Conservation (phyloP, 371 early-diverging fungal species). For the Apophysomyces sp. region DNA sequence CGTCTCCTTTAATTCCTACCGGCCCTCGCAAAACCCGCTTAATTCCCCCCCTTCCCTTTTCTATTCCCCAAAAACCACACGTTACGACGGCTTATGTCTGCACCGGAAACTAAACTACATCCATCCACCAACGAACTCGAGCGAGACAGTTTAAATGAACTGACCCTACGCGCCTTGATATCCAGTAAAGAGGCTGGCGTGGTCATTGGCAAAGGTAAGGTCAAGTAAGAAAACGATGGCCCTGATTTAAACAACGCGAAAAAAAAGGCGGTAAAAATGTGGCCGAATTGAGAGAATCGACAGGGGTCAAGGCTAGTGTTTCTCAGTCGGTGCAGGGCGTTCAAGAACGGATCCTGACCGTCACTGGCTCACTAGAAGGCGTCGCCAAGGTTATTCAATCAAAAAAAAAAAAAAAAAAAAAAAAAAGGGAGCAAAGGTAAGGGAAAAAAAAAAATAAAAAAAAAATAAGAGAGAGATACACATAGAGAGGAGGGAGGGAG, state of each 20-base stretch:
- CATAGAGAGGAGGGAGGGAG: no score
- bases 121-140: background rate
- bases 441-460: no score
- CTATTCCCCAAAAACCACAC: background rate
- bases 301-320: constrained; percentile 84
- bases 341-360: constrained; percentile 83
- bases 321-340: constrained; percentile 84
- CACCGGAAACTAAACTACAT: background rate
- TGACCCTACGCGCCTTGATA: constrained; percentile 86
- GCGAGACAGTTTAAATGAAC: constrained; percentile 4
- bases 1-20: background rate
- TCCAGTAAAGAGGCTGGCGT: constrained; percentile 92
- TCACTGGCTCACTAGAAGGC: constrained; percentile 74
- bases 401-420: background rate
- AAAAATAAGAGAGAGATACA: no score
- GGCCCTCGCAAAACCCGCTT: background rate
- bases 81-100: background rate
- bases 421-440: background rate
- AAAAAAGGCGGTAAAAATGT: constrained; percentile 74
- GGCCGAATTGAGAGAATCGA: constrained; percentile 75
- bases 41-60: background rate
- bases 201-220: constrained; percentile 80
- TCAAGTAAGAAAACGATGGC: background rate
- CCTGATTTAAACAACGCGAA: background rate
- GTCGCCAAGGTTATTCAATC: constrained; percentile 63